Conservation (phyloP, 257 asterid species). For the Cynanchum wilfordii region DNA sequence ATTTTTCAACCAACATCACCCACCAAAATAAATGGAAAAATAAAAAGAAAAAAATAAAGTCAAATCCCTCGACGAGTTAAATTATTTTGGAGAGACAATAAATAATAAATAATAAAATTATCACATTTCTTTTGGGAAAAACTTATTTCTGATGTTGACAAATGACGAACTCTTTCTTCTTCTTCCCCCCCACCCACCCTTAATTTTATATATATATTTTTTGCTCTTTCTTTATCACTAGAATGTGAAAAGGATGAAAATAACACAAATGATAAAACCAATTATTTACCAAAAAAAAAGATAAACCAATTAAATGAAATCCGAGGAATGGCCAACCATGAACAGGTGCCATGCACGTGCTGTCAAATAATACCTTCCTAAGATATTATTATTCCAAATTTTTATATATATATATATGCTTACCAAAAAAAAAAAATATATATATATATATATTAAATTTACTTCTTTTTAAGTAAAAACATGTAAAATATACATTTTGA, state of each 20-base stretch:
- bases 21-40: neutral
- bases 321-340: neutral
- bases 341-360: neutral
- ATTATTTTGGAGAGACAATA: neutral
- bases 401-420: too few relatives aligned
- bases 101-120: neutral
- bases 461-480: too few relatives aligned
- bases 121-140: neutral
- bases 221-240: neutral
- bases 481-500: too few relatives aligned
- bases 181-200: too few relatives aligned
- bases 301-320: neutral
- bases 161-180: neutral
- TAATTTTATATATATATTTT: too few relatives aligned
- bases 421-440: too few relatives aligned
- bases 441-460: too few relatives aligned
- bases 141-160: neutral
- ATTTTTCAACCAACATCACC: neutral
- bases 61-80: neutral
- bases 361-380: too few relatives aligned
- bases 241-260: neutral
- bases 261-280: neutral
- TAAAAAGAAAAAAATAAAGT: neutral
- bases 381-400: too few relatives aligned
- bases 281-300: too few relatives aligned